Base-by-base conservation (phyloP, 805 yeast species). In the Schwanniomyces sp. region DNA sequence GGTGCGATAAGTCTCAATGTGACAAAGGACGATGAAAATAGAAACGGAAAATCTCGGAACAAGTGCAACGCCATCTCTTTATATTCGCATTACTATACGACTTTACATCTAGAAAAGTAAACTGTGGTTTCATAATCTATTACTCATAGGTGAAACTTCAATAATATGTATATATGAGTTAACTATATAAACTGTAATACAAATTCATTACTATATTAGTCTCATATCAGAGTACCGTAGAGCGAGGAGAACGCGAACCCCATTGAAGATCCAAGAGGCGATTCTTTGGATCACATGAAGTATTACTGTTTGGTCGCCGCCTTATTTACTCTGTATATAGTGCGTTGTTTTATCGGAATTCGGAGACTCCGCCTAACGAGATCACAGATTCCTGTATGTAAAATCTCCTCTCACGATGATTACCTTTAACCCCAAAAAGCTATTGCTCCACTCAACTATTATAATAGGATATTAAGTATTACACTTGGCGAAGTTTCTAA, bases 1-100 rank as follows among this genome's bases (percentile, higher is more conserved):
- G 55, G 43, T 44, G 9, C 32, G 44, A 48, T 50, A 51, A 52
- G 55, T 50, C 53, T 44, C 36, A 9, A 32, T 14, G 7, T 32
- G 36, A 16, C 36, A 32, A 32, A 16, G 36, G 10, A 21, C 36
- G 11, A 14, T 32, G 21, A 8, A 32, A 12, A 14, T 11, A 18
- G 12, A 14, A 5, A 40, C 49, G 49, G 49, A 41, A 37, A 29
- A 41, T 29, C 12, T 34, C 49, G 49, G 49, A 44, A 44, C 11
- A 14, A 12, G 17, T 37, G n/a, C 17, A 27, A 21, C 34, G 12
- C 16, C 17, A 8, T 25, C 29, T 5, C 9, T 25, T n/a, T 12
- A n/a, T 25, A 25, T n/a, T 16, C 14, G 16, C 40, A 5, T 17
- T 9, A 39, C 41, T 26, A 12, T 5, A 17, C 8, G 5, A 14